Evolutionary conservation across 805 yeast genomes (phyloP).

Genomic region (Priceomyces haplophilus): DNA sequence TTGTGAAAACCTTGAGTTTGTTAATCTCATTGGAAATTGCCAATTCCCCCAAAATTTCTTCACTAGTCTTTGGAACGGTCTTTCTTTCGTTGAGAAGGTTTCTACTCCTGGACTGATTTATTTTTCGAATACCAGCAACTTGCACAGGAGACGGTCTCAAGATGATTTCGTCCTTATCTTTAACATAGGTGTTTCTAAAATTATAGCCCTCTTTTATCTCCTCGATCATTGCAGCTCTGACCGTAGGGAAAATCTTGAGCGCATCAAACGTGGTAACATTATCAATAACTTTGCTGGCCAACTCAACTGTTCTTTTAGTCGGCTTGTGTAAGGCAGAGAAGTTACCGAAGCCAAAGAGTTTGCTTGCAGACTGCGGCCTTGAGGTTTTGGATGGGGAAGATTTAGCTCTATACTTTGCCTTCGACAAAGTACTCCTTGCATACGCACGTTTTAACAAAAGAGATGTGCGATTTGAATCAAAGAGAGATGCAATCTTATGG

Average conservation of each 20-base stretch:
- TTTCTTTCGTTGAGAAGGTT: slow-evolving; percentile 24
- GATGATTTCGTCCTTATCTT: slow-evolving; percentile 26
- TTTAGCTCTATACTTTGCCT: slow-evolving; percentile 3
- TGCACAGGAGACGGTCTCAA: slow-evolving; percentile 79
- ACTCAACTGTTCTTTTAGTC: slow-evolving; percentile 35
- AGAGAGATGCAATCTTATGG: neutral
- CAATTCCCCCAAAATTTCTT: slow-evolving; percentile 24
- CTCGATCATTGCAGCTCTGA: slow-evolving; percentile 56
- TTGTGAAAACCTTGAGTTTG: slow-evolving; percentile 57
- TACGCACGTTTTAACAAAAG: neutral
- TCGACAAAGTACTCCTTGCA: slow-evolving; percentile 1
- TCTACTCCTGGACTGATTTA: slow-evolving; percentile 43
- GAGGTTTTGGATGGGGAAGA: slow-evolving; percentile 5
- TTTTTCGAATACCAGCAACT: slow-evolving; percentile 61
- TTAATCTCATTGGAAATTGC: slow-evolving; percentile 27
- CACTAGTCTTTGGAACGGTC: slow-evolving; percentile 9
- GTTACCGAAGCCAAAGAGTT: slow-evolving; percentile 39
- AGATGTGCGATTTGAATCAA: neutral
- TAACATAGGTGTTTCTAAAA: slow-evolving; percentile 31
- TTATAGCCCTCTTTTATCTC: slow-evolving; percentile 46
- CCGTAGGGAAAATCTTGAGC: slow-evolving; percentile 62
- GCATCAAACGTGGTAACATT: slow-evolving; percentile 65
- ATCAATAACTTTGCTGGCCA: slow-evolving; percentile 20
- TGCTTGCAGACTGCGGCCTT: slow-evolving; percentile 7
- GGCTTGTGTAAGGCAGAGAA: slow-evolving; percentile 47